Evolutionary conservation across 495 filamentous ascomycete genomes (phyloP).

Genomic region (Daldinia concentrica): DNA sequence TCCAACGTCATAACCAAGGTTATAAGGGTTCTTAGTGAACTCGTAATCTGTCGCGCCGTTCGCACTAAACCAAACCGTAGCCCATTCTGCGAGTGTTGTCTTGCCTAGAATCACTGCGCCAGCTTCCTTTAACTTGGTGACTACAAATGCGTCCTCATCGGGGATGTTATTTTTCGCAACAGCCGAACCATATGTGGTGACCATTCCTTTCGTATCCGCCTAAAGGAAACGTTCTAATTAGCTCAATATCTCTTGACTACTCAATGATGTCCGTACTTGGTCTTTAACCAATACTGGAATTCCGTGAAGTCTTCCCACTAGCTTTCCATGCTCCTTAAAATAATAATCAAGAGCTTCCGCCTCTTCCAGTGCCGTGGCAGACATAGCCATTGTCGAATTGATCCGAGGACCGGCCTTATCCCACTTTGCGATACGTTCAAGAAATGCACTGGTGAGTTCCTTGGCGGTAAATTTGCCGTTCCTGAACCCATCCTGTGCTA

Average conservation of each 20-base stretch:
- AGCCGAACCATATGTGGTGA: conserved; percentile 38
- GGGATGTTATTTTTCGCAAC: conserved; percentile 29
- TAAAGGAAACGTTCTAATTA: background rate
- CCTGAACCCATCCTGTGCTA: conserved; percentile 36
- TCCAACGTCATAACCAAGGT: conserved; percentile 27
- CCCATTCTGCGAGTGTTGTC: conserved; percentile 36
- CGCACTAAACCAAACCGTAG: conserved; percentile 26
- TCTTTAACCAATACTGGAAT: conserved; percentile 45
- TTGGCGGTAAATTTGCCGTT: conserved; percentile 30
- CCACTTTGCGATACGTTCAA: conserved; percentile 31
- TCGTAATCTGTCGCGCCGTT: conserved; percentile 35
- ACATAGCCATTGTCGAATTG: conserved; percentile 41
- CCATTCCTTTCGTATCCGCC: conserved; percentile 41
- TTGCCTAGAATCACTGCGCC: conserved; percentile 58
- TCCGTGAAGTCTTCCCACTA: conserved; percentile 43
- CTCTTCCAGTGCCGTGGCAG: conserved; percentile 29
- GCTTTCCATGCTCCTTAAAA: conserved; percentile 5
- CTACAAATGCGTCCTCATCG: conserved; percentile 48
- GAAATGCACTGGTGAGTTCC: conserved; percentile 31
- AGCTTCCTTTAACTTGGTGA: conserved; percentile 55
- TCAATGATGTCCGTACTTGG: conserved; percentile 22
- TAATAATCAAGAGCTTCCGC: conserved; percentile 27
- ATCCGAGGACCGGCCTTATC: conserved; percentile 40
- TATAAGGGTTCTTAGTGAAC: conserved; percentile 39
- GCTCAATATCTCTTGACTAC: background rate